A percentile compares a stretch with the other conserved stretches of the same genome.
Conservation (phyloP, 495 filamentous ascomycete species). For the Penicillium coffeae region DNA sequence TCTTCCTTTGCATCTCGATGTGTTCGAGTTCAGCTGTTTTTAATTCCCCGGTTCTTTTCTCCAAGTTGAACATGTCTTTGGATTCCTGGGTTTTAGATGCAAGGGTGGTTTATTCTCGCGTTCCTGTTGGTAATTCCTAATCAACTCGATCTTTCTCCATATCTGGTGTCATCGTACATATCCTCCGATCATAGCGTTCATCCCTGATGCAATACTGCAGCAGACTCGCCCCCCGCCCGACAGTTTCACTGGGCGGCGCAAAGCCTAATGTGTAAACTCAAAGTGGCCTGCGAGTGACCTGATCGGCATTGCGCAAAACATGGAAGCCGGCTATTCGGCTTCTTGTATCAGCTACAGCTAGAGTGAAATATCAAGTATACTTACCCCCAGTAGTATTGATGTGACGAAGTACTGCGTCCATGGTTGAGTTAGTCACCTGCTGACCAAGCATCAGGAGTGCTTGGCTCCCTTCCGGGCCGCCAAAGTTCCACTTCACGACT, state of each 20-base stretch:
- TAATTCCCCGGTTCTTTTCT: conserved; percentile 16
- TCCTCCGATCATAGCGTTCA: neutral
- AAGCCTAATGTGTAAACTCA: neutral
- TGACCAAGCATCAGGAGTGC: no score
- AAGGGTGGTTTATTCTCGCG: conserved; percentile 17
- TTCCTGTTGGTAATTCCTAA: conserved; percentile 20
- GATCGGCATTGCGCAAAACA: neutral
- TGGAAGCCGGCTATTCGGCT: no score
- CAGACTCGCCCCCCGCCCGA: neutral
- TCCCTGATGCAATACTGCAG: conserved; percentile 16
- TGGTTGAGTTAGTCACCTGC: no score
- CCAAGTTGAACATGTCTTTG: conserved; percentile 4
- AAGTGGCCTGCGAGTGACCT: neutral
- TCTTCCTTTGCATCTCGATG: conserved; percentile 20
- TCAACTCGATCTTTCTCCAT: conserved; percentile 2
- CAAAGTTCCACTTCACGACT: neutral
- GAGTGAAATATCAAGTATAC: no score
- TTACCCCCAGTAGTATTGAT: no score
- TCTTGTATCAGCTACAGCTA: no score
- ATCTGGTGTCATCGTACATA: conserved; percentile 14
- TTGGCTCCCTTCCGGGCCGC: neutral
- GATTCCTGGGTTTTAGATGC: conserved; percentile 24
- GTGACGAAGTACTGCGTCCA: no score
- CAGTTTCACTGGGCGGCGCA: conserved; percentile 1
- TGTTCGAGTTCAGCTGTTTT: conserved; percentile 15